These are phyloP conservation scores for Epichloe elymi DNA, from an alignment of 2,329 filamentous ascomycete genomes.

Conservation along the genomic window DNA sequence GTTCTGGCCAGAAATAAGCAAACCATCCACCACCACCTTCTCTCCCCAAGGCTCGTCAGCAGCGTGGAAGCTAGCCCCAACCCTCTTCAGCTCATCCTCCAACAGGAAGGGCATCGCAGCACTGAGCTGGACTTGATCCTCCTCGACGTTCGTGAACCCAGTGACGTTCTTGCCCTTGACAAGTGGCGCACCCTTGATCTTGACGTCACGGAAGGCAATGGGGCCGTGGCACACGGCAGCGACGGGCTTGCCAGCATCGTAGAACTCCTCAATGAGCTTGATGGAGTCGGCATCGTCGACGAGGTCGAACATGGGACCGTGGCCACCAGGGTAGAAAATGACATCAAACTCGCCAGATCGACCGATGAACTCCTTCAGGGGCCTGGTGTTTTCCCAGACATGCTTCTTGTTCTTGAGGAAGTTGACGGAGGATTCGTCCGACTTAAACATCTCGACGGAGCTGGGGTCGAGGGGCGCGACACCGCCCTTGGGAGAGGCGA, in stretches of 20 bases:
- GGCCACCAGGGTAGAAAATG: constrained; percentile 43
- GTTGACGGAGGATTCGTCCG: constrained; percentile 35
- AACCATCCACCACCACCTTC: constrained; percentile 37
- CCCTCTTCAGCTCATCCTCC: constrained; percentile 39
- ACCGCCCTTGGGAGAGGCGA: constrained; percentile 51
- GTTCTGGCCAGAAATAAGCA: constrained; percentile 46
- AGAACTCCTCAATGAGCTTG: constrained; percentile 49
- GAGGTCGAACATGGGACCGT: constrained; percentile 57
- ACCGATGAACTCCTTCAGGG: constrained; percentile 42
- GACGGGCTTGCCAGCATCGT: constrained; percentile 45
- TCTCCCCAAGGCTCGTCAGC: constrained; percentile 35
- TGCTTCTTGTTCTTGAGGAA: constrained; percentile 43
- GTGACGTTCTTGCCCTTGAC: constrained; percentile 45
- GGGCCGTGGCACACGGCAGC: constrained; percentile 59
- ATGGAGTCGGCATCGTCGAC: constrained; percentile 42
- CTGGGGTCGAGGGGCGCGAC: constrained; percentile 45
- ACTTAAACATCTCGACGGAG: constrained; percentile 41
- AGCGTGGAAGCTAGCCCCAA: constrained; percentile 43
- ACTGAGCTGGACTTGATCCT: constrained; percentile 31
- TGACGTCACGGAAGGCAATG: constrained; percentile 46
- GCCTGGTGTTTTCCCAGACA: constrained; percentile 51
- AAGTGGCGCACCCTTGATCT: constrained; percentile 37
- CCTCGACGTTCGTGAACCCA: constrained; percentile 48
- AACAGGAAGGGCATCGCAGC: constrained; percentile 46
- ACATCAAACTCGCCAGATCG: constrained; percentile 50